Evolutionary conservation across 371 early-diverging fungal genomes (phyloP), one percentile per base, ranked within the genome.

Genomic region (Mortierella sp.): DNA sequence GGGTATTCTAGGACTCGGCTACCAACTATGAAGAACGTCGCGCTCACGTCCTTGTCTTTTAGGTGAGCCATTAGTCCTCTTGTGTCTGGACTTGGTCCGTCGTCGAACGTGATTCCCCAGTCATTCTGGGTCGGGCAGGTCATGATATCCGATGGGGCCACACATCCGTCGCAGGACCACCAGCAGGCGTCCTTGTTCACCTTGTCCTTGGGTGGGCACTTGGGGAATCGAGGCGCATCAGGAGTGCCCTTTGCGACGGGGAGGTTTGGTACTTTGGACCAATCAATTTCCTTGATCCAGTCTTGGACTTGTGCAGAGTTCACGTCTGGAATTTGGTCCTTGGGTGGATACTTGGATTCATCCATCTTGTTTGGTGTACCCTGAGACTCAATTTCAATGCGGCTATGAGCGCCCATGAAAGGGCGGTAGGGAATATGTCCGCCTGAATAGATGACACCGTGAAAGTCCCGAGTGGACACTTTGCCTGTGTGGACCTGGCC

Each of bases 11-110:
- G 55, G 1, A 90, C 87, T 26, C 87, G 79, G 7, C 83, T 74
- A 43, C 92, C 90, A 15, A 89, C 81, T 76, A 90, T 83, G 59
- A 89, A 92, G 28, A 92, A 84, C 0, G 91, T 92, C 0, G 87
- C 90, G 62, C 86, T 87, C 23, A 83, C 56, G 48, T 84, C 76
- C 19, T 80, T 79, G 14, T 64, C 44, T 16, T 85, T 80, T 58
- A 92, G 69, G 30, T 81, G 73, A 28, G 84, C 84, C 63, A 85
- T 62, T 75, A 90, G 28, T 66, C 73, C 51, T 46, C 58, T 16
- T 51, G 85, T 84, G 75, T 55, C 70, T 2, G 73, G 83, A 83
- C 83, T 85, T 74, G 90, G 89, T 47, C 90, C 90, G 80, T 90
- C 90, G 82, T 90, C 90, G 62, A 86, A 90, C 0, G 83, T 81